Conservation (phyloP, 1,284 basidiomycete genomes). For the Ceratobasidium sp. region DNA sequence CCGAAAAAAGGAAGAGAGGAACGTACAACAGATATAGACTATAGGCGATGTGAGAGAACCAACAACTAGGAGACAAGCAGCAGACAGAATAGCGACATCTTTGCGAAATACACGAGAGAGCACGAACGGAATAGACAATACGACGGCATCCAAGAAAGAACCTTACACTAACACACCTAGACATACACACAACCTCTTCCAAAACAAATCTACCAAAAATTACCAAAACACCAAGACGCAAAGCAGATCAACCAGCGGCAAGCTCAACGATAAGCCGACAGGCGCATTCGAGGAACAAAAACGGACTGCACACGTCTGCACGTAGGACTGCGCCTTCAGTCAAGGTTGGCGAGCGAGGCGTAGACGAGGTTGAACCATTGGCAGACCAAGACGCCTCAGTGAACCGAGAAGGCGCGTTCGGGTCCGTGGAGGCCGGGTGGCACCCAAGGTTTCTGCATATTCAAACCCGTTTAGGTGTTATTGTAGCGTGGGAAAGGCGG, state of each 20-base stretch:
- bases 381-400: slow-evolving; percentile 62
- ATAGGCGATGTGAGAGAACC: not conserved
- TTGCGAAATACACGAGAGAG: slow-evolving; percentile 40
- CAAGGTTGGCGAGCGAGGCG: slow-evolving; percentile 51
- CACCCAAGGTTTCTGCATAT: slow-evolving; percentile 26
- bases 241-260: slow-evolving; percentile 64
- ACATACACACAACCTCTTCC: not conserved
- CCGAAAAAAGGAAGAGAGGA: not conserved
- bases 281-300: slow-evolving; percentile 96
- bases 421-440: slow-evolving; percentile 61
- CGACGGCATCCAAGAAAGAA: slow-evolving; percentile 8
- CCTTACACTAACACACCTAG: not conserved
- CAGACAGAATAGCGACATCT: slow-evolving; percentile 28
- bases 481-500: not conserved
- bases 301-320: slow-evolving; percentile 86
- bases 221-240: not conserved
- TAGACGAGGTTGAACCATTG: slow-evolving; percentile 29
- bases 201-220: not conserved
- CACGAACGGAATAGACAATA: slow-evolving; percentile 1
- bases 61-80: slow-evolving; percentile 8
- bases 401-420: slow-evolving; percentile 68
- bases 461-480: not conserved
- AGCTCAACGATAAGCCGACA: slow-evolving; percentile 83
- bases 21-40: too few species aligned
- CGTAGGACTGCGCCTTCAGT: slow-evolving; percentile 46